A percentile compares a stretch with the other conserved stretches of the same genome.
Conservation (phyloP, 768 basidiomycete genomes). For the Boletus pseudopeckii region DNA sequence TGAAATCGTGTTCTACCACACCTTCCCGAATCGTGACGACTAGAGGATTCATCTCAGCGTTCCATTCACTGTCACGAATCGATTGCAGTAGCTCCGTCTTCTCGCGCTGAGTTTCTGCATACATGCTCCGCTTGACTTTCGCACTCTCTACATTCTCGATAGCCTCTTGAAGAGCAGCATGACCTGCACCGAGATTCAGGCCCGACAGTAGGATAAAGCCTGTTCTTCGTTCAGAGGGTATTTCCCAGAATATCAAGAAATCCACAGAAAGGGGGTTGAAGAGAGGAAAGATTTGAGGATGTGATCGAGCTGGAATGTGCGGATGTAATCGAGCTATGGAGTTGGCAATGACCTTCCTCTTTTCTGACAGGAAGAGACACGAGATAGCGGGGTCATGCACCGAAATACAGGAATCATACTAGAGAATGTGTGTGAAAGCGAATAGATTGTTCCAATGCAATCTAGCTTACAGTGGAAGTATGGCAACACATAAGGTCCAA, state of each 20-base stretch:
- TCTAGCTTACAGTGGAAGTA: constrained; percentile 40
- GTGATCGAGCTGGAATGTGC: constrained; percentile 52
- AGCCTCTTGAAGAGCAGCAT: constrained; percentile 60
- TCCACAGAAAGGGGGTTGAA: constrained; percentile 73
- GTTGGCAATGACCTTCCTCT: constrained; percentile 40
- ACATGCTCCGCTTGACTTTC: constrained; percentile 80
- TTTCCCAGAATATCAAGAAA: constrained; percentile 72
- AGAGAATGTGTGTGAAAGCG: neutral
- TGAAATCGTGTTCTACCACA: constrained; percentile 62
- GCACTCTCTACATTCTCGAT: constrained; percentile 57
- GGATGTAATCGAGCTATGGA: constrained; percentile 42
- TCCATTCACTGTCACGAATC: constrained; percentile 71
- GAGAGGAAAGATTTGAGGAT: constrained; percentile 72
- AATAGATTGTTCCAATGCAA: neutral
- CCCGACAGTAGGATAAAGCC: constrained; percentile 63
- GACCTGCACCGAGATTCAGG: constrained; percentile 61
- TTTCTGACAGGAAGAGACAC: constrained; percentile 50
- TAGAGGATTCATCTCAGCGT: constrained; percentile 73
- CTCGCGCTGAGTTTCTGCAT: constrained; percentile 83
- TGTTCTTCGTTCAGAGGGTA: constrained; percentile 53
- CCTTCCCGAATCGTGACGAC: constrained; percentile 47
- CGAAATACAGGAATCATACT: constrained; percentile 17
- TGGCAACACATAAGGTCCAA: constrained; percentile 52
- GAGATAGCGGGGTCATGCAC: constrained; percentile 20
- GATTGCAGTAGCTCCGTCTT: constrained; percentile 62